Base-by-base conservation (phyloP, 768 basidiomycete genomes). In the Termitomyces sp. region DNA sequence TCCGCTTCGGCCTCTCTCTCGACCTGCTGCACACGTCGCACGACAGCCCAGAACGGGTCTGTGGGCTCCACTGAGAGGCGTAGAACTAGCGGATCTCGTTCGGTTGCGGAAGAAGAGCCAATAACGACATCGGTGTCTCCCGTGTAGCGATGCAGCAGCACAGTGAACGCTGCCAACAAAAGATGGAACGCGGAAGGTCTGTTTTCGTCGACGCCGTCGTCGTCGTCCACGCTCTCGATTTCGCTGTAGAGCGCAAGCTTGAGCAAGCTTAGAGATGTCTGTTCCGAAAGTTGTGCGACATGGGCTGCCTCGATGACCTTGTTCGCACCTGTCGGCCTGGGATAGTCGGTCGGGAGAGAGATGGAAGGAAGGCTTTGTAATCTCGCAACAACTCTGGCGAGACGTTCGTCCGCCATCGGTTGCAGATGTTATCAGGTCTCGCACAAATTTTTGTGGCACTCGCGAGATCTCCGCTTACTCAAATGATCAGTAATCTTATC, bases 331-430 rank as follows among this genome's bases (percentile, higher is more conserved):
- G 86, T 78, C 32, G 91, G 88, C 57, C 95, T 79, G 3, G 96
- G 95, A 71, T 97, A 99, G 73, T 98, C 97, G 0, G 96, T 96
- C 0, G 97, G 96, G 35, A 99, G 77, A 7, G 93, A 92, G 64
- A 98, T 88, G 4, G 90, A 88, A 1, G 97, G 95, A 2, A 95
- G 73, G 68, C 88, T 88, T 70, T 88, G 86, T 23, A 98, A 78
- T 63, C 89, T 79, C 26, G 79, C 72, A 16, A 88, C 65, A 26
- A 88, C 85, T 64, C 88, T 78, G 26, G 75, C 71, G 14, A 90
- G 77, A 50, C 79, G 76, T 57, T 72, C 70, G 66, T 77, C 77
- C 41, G 68, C 72, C 79, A 80, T 79, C n/a, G 53, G 61, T 50
- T 4, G 49, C 9, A 28, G 23, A 13, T 20, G 20, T 26, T 36